Evolutionary conservation across 306 rosid species (phyloP).

Genomic region (Gastrolobium bilobum): DNA sequence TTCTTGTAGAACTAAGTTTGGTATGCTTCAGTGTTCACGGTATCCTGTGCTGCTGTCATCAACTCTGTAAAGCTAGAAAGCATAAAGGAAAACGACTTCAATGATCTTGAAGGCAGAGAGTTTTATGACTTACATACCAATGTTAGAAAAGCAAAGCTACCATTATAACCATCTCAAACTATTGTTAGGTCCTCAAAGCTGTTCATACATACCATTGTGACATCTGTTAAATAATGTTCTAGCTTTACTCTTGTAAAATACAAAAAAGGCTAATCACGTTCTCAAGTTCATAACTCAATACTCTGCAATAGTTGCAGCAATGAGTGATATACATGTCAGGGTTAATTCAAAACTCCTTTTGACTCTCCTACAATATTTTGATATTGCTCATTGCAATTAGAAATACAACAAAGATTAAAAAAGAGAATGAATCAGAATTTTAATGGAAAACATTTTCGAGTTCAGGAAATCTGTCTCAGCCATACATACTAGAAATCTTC

Average conservation of each 20-base stretch:
- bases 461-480: background rate
- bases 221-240: background rate
- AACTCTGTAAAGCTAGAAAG: background rate
- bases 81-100: background rate
- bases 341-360: background rate
- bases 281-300: background rate
- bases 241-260: background rate
- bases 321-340: background rate
- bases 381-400: conserved; percentile 9
- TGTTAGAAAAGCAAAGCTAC: background rate
- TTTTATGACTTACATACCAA: background rate
- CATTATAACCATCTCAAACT: background rate
- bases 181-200: background rate
- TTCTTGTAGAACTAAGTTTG: no score
- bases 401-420: background rate
- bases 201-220: background rate
- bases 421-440: background rate
- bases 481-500: background rate
- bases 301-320: background rate
- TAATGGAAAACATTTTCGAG: conserved; percentile 2
- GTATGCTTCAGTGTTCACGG: background rate
- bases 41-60: background rate
- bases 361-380: background rate
- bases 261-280: background rate
- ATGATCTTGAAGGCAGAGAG: background rate